phyloP scores from a whole-genome alignment of 2,329 filamentous ascomycete species.

The Cercospora citrullina region DNA sequence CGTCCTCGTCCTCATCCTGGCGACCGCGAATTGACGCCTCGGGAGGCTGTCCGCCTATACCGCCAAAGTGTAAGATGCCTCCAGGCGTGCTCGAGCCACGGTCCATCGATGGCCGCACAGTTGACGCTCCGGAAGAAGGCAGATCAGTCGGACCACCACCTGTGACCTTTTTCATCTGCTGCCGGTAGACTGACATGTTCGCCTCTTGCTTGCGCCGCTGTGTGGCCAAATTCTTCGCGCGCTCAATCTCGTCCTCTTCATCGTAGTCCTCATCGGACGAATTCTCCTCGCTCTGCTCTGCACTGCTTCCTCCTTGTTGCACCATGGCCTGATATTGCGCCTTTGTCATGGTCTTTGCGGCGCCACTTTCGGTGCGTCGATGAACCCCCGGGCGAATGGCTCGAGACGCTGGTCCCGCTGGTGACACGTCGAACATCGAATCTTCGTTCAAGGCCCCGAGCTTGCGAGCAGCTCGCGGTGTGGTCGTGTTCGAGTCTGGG shows the following conservation, averaged over 20 bases:
- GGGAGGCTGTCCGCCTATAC: slow-evolving; percentile 35
- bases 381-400: slow-evolving; percentile 32
- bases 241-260: slow-evolving; percentile 76
- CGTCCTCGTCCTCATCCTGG: slow-evolving; percentile 69
- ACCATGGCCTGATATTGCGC: slow-evolving; percentile 81
- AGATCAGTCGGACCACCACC: slow-evolving; percentile 62
- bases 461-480: slow-evolving; percentile 28
- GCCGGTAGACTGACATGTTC: slow-evolving; percentile 83
- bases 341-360: slow-evolving; percentile 78
- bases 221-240: slow-evolving; percentile 68
- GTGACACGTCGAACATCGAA: slow-evolving; percentile 37
- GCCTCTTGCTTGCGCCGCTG: slow-evolving; percentile 86
- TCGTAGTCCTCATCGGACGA: slow-evolving; percentile 61
- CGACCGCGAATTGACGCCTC: slow-evolving; percentile 29
- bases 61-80: slow-evolving; percentile 34
- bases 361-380: slow-evolving; percentile 29
- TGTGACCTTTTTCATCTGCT: slow-evolving; percentile 96
- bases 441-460: slow-evolving; percentile 18
- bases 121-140: slow-evolving; percentile 39
- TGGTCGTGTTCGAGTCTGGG: slow-evolving; percentile 31
- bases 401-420: slow-evolving; percentile 37
- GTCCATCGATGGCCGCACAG: slow-evolving; percentile 57
- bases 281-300: slow-evolving; percentile 45
- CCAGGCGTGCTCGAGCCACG: slow-evolving; percentile 47
- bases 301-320: slow-evolving; percentile 57